phyloP scores from a whole-genome alignment of 2,329 filamentous ascomycete genomes.

The Cladosporium sp. region DNA sequence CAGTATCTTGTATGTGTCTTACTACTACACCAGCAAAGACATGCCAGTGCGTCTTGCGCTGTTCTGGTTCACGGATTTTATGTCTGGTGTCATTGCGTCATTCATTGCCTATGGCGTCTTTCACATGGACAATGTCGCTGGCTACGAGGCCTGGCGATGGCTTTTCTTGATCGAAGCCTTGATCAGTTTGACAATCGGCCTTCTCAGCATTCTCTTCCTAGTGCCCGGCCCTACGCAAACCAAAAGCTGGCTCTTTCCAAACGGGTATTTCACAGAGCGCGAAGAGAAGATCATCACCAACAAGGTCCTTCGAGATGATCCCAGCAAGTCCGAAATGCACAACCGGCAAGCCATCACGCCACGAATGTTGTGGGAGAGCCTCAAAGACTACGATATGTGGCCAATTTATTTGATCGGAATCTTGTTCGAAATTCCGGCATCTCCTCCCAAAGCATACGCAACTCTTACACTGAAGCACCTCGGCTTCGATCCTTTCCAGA shows the following conservation, averaged over 20 bases:
- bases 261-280: conserved; percentile 63
- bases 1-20: conserved; percentile 64
- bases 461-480: conserved; percentile 55
- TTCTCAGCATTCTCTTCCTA: conserved; percentile 53
- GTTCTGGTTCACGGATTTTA: conserved; percentile 54
- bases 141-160: conserved; percentile 48
- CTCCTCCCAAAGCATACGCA: conserved; percentile 51
- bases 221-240: conserved; percentile 58
- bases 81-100: conserved; percentile 24
- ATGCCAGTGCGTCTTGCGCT: conserved; percentile 62
- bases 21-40: conserved; percentile 70
- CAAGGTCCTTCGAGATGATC: conserved; percentile 57
- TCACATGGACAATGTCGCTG: conserved; percentile 42
- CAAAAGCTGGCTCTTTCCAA: conserved; percentile 55
- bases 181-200: conserved; percentile 50
- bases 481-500: conserved; percentile 58
- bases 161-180: conserved; percentile 37
- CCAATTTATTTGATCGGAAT: conserved; percentile 50
- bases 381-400: conserved; percentile 27
- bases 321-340: conserved; percentile 53
- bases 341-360: conserved; percentile 52
- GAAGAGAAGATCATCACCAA: conserved; percentile 66
- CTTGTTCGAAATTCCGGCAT: conserved; percentile 50
- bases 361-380: conserved; percentile 46
- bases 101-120: conserved; percentile 30